Conservation (phyloP, 148 eudicot species). For the Vaccinium corymbosum region DNA sequence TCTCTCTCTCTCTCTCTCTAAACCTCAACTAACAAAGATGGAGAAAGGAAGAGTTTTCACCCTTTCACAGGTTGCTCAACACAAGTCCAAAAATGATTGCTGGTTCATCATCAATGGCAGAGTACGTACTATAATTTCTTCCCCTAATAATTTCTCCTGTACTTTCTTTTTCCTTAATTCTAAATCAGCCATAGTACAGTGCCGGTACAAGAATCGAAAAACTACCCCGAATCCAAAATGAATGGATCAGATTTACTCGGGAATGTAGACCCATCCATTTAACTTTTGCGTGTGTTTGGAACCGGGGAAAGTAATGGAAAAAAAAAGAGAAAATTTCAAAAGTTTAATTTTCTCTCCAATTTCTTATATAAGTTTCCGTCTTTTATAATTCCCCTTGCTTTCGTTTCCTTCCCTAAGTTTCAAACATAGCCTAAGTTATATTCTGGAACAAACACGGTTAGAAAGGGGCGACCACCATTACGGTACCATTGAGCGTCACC, state of each 20-base stretch:
- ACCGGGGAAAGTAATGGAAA: too few species aligned
- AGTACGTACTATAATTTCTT: slow-evolving; percentile 15
- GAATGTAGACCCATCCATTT: too few species aligned
- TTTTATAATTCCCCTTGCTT: too few species aligned
- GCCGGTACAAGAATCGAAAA: too few species aligned
- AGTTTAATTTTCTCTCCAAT: too few species aligned
- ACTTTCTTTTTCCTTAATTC: neutral
- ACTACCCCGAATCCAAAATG: neutral
- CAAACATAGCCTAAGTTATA: too few species aligned
- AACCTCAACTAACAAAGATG: slow-evolving; percentile 4
- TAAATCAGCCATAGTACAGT: neutral
- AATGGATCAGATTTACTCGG: neutral
- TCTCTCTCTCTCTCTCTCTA: neutral
- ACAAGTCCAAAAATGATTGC: slow-evolving; percentile 43
- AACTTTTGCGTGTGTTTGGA: too few species aligned
- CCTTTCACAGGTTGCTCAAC: slow-evolving; percentile 35
- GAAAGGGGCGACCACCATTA: neutral
- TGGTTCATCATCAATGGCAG: slow-evolving; percentile 44
- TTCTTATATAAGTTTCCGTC: too few species aligned
- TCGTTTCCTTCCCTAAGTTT: too few species aligned
- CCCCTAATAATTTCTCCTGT: neutral
- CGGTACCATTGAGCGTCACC: neutral
- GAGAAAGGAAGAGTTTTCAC: slow-evolving; percentile 25
- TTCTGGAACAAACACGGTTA: neutral
- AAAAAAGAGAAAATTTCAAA: too few species aligned